Percentiles rank a stretch among this genome's conserved stretches.
Conservation (phyloP, 495 filamentous ascomycete genomes). For the Delitschia confertaspora region DNA sequence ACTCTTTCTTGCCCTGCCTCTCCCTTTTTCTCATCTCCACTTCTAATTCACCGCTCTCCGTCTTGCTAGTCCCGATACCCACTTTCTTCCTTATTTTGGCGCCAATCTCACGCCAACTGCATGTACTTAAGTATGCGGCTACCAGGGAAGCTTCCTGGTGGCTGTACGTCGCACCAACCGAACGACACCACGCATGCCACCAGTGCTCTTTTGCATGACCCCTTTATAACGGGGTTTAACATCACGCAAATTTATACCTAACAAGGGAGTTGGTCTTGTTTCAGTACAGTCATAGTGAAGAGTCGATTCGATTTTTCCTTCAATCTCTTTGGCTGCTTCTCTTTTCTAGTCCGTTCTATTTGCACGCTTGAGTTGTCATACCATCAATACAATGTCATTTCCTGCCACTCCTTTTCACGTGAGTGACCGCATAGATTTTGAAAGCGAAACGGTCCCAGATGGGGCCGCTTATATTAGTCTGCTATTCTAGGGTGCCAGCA, state of each 20-base stretch:
- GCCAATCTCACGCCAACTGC: conserved; percentile 1
- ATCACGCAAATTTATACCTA: conserved; percentile 14
- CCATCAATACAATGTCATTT: too few relatives aligned
- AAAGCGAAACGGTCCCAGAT: conserved; percentile 18
- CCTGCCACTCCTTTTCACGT: too few relatives aligned
- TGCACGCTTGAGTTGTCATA: too few relatives aligned
- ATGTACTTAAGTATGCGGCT: conserved; percentile 18
- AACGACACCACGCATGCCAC: conserved; percentile 25
- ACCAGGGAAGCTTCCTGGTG: conserved; percentile 9
- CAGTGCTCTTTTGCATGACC: conserved; percentile 10
- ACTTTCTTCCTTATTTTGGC: conserved; percentile 10
- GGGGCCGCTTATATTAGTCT: conserved; percentile 25
- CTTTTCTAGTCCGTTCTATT: conserved; percentile 7
- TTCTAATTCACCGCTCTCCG: conserved; percentile 6
- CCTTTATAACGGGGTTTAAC: conserved; percentile 11
- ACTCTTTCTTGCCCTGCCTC: neutral
- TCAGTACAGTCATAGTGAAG: conserved; percentile 4
- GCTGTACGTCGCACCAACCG: conserved; percentile 20
- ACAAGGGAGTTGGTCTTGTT: conserved; percentile 5
- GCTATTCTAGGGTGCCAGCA: conserved; percentile 17
- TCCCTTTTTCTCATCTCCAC: neutral
- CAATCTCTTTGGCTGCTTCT: conserved; percentile 5
- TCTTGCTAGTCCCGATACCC: neutral
- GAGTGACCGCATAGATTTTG: conserved; percentile 11
- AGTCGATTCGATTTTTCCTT: neutral